Conservation (phyloP, 31 red algal species). For the Bonnemaisonia californica region DNA sequence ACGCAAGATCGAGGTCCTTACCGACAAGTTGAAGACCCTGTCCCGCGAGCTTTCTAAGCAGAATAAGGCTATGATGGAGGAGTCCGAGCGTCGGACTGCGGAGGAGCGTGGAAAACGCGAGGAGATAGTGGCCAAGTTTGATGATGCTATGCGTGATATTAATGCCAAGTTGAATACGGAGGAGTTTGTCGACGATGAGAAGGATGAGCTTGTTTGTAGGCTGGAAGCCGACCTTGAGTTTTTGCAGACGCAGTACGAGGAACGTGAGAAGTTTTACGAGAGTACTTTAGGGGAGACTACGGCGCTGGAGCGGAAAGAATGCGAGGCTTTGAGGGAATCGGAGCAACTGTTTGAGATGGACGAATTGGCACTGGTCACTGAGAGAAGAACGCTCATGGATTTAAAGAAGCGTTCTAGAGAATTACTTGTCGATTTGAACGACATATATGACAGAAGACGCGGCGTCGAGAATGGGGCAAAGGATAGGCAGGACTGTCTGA, state of each 20-base stretch:
- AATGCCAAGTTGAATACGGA: constrained; percentile 45
- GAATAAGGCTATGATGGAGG: constrained; percentile 56
- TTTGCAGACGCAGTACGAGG: constrained; percentile 44
- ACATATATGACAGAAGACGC: constrained; percentile 14
- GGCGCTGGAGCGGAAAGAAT: constrained; percentile 20
- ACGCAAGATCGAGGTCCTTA: constrained; percentile 57
- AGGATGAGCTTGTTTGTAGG: constrained; percentile 34
- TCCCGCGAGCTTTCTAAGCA: constrained; percentile 63
- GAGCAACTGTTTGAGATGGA: constrained; percentile 51
- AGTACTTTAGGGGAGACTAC: constrained; percentile 34
- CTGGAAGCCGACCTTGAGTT: constrained; percentile 41
- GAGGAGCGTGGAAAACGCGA: constrained; percentile 64
- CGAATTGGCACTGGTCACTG: constrained; percentile 35
- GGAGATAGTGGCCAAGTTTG: constrained; percentile 68
- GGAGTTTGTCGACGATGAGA: constrained; percentile 25
- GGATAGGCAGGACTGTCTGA: constrained; percentile 40
- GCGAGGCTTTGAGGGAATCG: constrained; percentile 19
- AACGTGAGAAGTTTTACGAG: constrained; percentile 55
- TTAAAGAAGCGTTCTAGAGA: constrained; percentile 30
- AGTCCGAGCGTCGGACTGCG: constrained; percentile 45
- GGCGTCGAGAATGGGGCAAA: constrained; percentile 22
- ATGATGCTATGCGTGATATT: constrained; percentile 70
- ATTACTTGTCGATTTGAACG: constrained; percentile 6
- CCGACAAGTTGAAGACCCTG: constrained; percentile 58
- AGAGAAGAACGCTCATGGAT: constrained; percentile 25